Base-by-base conservation (phyloP, 1,284 basidiomycete species). In the Termitomyces sp. region DNA sequence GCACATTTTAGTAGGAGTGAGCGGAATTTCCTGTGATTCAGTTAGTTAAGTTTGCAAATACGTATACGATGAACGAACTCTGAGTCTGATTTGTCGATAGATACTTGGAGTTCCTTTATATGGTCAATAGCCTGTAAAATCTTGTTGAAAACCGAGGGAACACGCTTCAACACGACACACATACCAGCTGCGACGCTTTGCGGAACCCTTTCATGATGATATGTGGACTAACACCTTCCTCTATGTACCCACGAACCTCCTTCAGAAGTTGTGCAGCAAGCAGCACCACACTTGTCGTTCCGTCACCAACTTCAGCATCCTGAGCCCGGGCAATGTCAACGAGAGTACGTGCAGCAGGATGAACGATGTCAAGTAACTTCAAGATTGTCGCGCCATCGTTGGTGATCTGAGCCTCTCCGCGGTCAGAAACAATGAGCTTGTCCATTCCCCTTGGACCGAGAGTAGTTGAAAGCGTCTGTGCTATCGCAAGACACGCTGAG, bases 361-460 rank as follows among this genome's bases (percentile, higher is more conserved):
- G 96, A 7, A 99, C 90, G 68, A 99, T 97, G 64, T 98, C 96
- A 58, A 99, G 83, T 46, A 99, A 80, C 72, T 97, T 97, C 66
- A 99, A 80, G 65, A 99, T 97, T 53, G 96, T 98, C 43, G 96
- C 96, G 54, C 96, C 96, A 82, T 98, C 96, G 71, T 98, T 96
- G 28, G 95, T 98, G 69, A 99, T 99, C 73, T 97, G 95, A 15
- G 96, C 93, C 62, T 96, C 88, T 52, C 96, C 95, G 55, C 94
- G 86, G 62, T 92, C 88, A 61, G 86, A 87, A 1, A 96, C 92
- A 62, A 95, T 95, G 54, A 99, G 80, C 73, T 98, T 99, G 76
- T 98, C 96, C 95, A 98, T 98, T 58, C 97, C 97, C 58, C 97
- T 81, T 13, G 97, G 97, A 15, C 97, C 97, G n/a, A 99, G 84